Evolutionary conservation across 768 basidiomycete species (phyloP).

Genomic region (Mycena alexandri): DNA sequence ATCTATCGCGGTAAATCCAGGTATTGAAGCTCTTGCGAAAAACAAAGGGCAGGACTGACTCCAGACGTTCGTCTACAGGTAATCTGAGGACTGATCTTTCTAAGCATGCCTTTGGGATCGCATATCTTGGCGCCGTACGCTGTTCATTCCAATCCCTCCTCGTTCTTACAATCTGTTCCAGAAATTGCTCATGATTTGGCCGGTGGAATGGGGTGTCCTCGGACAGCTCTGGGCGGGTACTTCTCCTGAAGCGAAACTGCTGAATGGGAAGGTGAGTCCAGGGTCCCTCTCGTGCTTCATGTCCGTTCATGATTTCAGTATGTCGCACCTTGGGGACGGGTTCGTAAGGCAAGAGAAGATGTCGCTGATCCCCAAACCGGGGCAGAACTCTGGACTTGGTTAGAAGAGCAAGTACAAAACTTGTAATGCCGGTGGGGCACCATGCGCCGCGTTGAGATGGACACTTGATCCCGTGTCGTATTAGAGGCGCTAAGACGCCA

Average conservation of each 20-base stretch:
- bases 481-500: not conserved
- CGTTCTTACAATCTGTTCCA: not conserved
- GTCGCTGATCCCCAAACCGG: slow-evolving; percentile 44
- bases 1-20: slow-evolving; percentile 60
- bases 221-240: slow-evolving; percentile 61
- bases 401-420: slow-evolving; percentile 46
- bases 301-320: slow-evolving; percentile 36
- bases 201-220: slow-evolving; percentile 53
- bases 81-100: slow-evolving; percentile 15
- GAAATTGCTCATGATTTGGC: slow-evolving; percentile 46
- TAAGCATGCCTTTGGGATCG: not conserved
- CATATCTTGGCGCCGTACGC: not conserved
- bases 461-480: not conserved
- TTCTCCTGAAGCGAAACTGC: slow-evolving; percentile 50
- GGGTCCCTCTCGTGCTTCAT: not conserved
- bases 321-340: slow-evolving; percentile 49
- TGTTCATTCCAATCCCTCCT: no score
- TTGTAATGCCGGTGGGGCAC: not conserved
- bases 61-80: not conserved
- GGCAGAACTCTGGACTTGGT: slow-evolving; percentile 48
- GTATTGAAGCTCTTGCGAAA: slow-evolving; percentile 36
- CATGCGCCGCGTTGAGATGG: not conserved
- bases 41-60: no score
- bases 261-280: slow-evolving; percentile 55
- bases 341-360: slow-evolving; percentile 40